phyloP scores from a whole-genome alignment of 1,284 basidiomycete species.

The Ceratobasidium papillatum region DNA sequence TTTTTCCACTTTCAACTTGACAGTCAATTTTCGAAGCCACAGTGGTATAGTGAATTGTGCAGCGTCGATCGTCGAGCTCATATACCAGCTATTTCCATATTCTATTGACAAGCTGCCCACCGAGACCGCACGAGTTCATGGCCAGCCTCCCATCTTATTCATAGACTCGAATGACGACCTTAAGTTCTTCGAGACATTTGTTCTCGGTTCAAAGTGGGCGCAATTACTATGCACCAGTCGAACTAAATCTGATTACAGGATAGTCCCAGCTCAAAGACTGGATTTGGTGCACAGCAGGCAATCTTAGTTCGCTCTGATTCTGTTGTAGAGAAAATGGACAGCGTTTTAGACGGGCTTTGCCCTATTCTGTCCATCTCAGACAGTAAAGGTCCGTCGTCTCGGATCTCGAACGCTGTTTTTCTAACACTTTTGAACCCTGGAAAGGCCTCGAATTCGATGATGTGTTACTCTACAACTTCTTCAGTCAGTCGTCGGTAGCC shows the following conservation, averaged over 20 bases:
- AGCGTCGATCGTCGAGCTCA: slow-evolving; percentile 22
- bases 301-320: slow-evolving; percentile 72
- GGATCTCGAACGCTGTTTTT: too few species aligned
- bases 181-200: not conserved
- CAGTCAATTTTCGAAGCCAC: slow-evolving; percentile 42
- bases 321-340: slow-evolving; percentile 59
- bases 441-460: slow-evolving; percentile 10
- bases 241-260: not conserved
- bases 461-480: slow-evolving; percentile 42
- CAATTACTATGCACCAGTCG: too few species aligned
- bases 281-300: slow-evolving; percentile 29
- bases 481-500: slow-evolving; percentile 27
- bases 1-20: slow-evolving; percentile 37
- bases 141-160: slow-evolving; percentile 20
- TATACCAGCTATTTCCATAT: slow-evolving; percentile 35
- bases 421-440: too few species aligned
- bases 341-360: slow-evolving; percentile 67
- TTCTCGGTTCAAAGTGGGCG: not conserved
- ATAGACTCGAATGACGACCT: not conserved
- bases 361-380: slow-evolving; percentile 57
- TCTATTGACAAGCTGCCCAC: slow-evolving; percentile 39
- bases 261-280: not conserved
- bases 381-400: slow-evolving; percentile 29
- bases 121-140: slow-evolving; percentile 33
- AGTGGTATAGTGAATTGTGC: slow-evolving; percentile 41